A percentile compares a stretch with the other conserved stretches of the same genome.
Conservation (phyloP, 78 protist genomes). For the Dictyostelium citrinum region DNA sequence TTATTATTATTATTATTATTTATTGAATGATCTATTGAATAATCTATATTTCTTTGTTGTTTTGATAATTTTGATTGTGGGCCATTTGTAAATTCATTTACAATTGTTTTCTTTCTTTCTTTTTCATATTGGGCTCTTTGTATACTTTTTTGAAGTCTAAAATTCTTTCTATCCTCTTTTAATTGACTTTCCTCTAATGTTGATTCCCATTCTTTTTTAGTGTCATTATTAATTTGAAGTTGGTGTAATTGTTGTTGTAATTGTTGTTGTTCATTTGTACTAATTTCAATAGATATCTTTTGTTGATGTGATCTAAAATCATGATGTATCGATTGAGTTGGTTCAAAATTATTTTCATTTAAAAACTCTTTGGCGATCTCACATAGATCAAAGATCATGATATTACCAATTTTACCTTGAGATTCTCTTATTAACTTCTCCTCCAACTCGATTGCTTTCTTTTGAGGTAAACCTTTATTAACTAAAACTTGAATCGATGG, state of each 20-base stretch:
- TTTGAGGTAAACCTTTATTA: slow-evolving; percentile 27
- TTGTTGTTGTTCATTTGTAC: neutral
- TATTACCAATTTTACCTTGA: slow-evolving; percentile 20
- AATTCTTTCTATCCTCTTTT: slow-evolving; percentile 58
- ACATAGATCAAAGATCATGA: slow-evolving; percentile 57
- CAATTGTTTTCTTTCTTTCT: slow-evolving; percentile 46
- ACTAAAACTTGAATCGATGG: slow-evolving; percentile 21
- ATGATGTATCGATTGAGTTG: slow-evolving; percentile 51
- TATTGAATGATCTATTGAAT: neutral
- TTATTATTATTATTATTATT: neutral
- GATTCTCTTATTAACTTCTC: neutral
- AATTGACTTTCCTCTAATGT: slow-evolving; percentile 16
- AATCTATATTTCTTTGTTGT: neutral
- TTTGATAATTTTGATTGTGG: neutral
- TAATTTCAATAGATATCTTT: neutral
- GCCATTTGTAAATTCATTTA: slow-evolving; percentile 21
- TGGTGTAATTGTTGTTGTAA: neutral
- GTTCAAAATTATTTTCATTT: slow-evolving; percentile 18
- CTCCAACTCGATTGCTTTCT: slow-evolving; percentile 25
- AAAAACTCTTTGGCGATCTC: slow-evolving; percentile 30
- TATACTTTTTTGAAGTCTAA: slow-evolving; percentile 31
- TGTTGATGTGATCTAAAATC: slow-evolving; percentile 6
- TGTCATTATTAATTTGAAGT: neutral
- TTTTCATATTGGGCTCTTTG: slow-evolving; percentile 65
- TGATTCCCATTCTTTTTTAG: slow-evolving; percentile 38